These are phyloP conservation scores for Mortierella sp. DNA, from an alignment of 371 early-diverging fungal species.

Conservation along the genomic window DNA sequence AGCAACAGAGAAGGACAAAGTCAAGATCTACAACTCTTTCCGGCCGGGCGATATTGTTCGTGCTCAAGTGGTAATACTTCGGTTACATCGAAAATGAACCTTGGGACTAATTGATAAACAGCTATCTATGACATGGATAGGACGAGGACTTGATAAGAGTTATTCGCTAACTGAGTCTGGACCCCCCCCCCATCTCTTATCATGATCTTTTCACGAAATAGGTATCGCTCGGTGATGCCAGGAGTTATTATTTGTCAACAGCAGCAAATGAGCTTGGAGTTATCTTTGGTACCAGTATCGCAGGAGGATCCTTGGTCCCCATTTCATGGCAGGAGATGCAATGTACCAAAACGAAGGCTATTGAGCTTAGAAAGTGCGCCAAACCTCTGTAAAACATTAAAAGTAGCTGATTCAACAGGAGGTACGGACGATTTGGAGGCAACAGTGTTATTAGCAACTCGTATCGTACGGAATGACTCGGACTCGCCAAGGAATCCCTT, in stretches of 20 bases:
- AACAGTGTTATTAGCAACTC: no score
- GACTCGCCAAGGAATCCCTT: no score
- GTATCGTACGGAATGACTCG: no score
- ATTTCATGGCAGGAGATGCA: slow-evolving; percentile 98
- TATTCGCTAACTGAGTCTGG: neutral
- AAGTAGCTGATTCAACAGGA: no score
- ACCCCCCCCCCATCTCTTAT: neutral
- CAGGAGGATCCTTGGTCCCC: slow-evolving; percentile 93
- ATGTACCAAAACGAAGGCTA: slow-evolving; percentile 87
- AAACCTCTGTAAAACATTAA: slow-evolving; percentile 71
- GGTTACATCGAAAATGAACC: neutral
- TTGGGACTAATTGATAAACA: neutral
- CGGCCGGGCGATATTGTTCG: slow-evolving; percentile 95
- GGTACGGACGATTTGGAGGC: no score
- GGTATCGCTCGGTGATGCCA: slow-evolving; percentile 93
- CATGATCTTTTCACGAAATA: slow-evolving; percentile 8
- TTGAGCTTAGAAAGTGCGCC: slow-evolving; percentile 94
- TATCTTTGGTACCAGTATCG: slow-evolving; percentile 89
- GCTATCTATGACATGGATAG: neutral
- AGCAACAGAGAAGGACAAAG: slow-evolving; percentile 93
- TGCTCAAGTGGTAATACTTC: slow-evolving; percentile 73
- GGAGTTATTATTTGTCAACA: slow-evolving; percentile 91
- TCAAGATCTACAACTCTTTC: slow-evolving; percentile 90
- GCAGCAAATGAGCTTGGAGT: slow-evolving; percentile 95
- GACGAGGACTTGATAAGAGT: neutral